Conservation (phyloP, 305 asterid genomes). For the Fraxinus greggii region DNA sequence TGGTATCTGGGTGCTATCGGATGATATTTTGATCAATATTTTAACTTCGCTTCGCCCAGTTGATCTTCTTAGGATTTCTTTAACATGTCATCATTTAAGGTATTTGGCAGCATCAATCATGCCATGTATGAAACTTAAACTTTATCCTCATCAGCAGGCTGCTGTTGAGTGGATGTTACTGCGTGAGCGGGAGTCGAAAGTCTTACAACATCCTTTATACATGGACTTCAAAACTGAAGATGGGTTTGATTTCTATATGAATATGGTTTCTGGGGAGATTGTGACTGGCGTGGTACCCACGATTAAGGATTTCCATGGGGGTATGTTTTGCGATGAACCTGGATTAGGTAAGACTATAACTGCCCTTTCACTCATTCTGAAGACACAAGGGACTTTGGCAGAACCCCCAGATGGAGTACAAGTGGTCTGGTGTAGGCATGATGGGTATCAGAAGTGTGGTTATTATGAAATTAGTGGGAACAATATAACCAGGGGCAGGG, state of each 20-base stretch:
- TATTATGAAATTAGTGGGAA: slow-evolving; percentile 70
- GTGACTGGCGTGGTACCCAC: slow-evolving; percentile 52
- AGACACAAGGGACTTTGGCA: slow-evolving; percentile 79
- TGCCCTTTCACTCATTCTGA: slow-evolving; percentile 80
- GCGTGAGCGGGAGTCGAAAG: slow-evolving; percentile 67
- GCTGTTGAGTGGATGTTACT: slow-evolving; percentile 96
- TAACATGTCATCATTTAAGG: slow-evolving; percentile 77
- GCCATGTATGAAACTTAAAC: slow-evolving; percentile 95
- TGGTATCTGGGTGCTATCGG: slow-evolving; percentile 74
- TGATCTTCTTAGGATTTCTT: slow-evolving; percentile 74
- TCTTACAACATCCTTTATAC: slow-evolving; percentile 70
- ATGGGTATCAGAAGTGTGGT: slow-evolving; percentile 70
- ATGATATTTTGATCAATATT: slow-evolving; percentile 69
- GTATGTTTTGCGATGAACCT: slow-evolving; percentile 99
- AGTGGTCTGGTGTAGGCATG: slow-evolving; percentile 74
- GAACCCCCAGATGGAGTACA: slow-evolving; percentile 66
- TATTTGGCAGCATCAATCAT: slow-evolving; percentile 70
- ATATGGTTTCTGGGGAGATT: slow-evolving; percentile 78
- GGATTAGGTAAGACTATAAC: slow-evolving; percentile 97
- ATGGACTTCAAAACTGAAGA: slow-evolving; percentile 65
- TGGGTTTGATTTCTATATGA: slow-evolving; percentile 62
- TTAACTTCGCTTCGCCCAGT: slow-evolving; percentile 52
- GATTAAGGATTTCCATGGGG: slow-evolving; percentile 77
- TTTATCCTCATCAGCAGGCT: slow-evolving; percentile 92
- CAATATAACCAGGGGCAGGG: slow-evolving; percentile 33